Base-by-base conservation (phyloP, 345 rosid species). In the Gossypium rotundifolium region DNA sequence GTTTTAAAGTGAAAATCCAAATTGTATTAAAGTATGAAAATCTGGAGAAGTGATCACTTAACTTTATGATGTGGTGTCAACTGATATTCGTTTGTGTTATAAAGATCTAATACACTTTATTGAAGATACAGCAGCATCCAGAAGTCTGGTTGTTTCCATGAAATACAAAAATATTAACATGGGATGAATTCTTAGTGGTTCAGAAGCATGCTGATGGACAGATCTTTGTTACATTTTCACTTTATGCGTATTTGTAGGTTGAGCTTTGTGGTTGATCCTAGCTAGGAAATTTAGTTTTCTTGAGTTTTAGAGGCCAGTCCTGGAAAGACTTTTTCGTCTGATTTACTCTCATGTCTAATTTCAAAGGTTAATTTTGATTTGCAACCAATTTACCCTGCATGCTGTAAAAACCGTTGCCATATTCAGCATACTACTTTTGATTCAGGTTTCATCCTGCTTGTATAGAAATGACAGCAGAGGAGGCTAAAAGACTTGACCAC, bases 361-460 rank as follows among this genome's bases (percentile, higher is more conserved):
- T 73, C 40, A 20, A 25, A 18, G 75, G 12, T 14, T 61, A 2
- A 46, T 60, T 46, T 76, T 11, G 58, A 12, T 23, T 49, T n/a
- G 45, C 66, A 66, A 70, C 67, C 51, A 33, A 54, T 75, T 71
- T 45, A 33, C 78, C 9, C 45, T 63, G 65, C 53, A 65, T 55
- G 42, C 67, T 33, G 69, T 74, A 59, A 73, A 63, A 52, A 74
- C 18, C 22, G 48, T 70, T 77, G 52, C 63, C 70, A 38, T 67
- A 63, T 84, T 81, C 73, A 83, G 77, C 74, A 76, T 80, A 77
- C 79, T 84, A 75, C 83, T 84, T 83, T 74, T 86, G 87, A 79
- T 89, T 84, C 97, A 95, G 99, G 99, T 95, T 90, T 84, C 99
- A 95, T 78, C 99, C 99, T 84, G 81, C 86, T 85, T 95, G 99